Base-by-base conservation (phyloP, 1,284 basidiomycete species). In the Trametes versicolor region DNA sequence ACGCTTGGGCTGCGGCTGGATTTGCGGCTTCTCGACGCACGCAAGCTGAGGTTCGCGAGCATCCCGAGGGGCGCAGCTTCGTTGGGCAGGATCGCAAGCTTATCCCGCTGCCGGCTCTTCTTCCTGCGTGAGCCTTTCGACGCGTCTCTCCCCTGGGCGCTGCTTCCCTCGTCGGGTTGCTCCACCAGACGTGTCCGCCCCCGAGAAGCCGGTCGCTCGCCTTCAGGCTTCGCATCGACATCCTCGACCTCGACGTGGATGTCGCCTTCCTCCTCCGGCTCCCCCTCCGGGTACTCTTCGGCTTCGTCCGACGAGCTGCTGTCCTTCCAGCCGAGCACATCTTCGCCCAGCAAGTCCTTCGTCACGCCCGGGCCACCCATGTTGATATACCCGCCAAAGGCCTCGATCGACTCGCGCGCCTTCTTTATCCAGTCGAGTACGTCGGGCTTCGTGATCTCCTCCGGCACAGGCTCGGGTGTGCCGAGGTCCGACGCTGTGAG, bases 381-480 rank as follows among this genome's bases (percentile, higher is more conserved):
- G 60, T 81, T 86, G 64, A 91, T 87, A 71, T 87, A 85, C 7
- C 83, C 85, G 19, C 87, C 89, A 64, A 91, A 89, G 53, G 88
- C 85, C 62, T 86, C 82, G 49, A 92, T 81, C 37, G 85, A 88
- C 62, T 87, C 84, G 48, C 87, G 84, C 1, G 91, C 91, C 72
- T 87, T 89, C 19, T 85, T 81, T 62, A 93, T 87, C 91, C 91
- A 93, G 66, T 90, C 86, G 70, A 87, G 83, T 60, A 91, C 85
- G 65, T 80, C 80, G 54, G 78, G 77, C 65, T 77, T 78, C 48
- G 72, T 73, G 41, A 63, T 52, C 43, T 63, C 59, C 52, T 58
- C 55, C n/a, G 48, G 36, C 25, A 53, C 66, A 34, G 53, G 64
- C 48, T 47, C 71, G 32, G 57, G 65, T 34, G 62, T 55, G 58